Evolutionary conservation across 768 basidiomycete genomes (phyloP), one percentile per base, ranked within the genome.

Genomic region (Rhodosporidiobolus sp.): DNA sequence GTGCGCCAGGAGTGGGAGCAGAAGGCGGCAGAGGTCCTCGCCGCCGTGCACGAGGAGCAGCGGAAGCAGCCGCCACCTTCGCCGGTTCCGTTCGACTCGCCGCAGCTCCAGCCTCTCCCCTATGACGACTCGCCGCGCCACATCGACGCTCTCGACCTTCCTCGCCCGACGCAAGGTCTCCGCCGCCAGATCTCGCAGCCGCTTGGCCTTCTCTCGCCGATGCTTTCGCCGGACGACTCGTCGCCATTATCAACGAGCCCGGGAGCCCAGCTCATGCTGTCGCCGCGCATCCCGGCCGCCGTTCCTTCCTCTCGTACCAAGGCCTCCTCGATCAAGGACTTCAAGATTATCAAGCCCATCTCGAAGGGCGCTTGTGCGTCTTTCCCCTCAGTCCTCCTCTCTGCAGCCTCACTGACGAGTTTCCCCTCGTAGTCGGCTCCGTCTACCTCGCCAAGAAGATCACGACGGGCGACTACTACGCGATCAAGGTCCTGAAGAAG

Each of bases 401-500:
- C 8, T n/a, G 32, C 43, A 24, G 1, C 22, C 32, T 45, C 26
- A 43, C 24, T 34, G 34, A 43, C 8, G n/a, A n/a, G n/a, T n/a
- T n/a, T 54, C 17, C 14, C 19, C 26, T 11, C 17, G 38, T 65
- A 72, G 98, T 99, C 80, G 96, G 96, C 24, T 94, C 94, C 16
- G 96, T 99, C 65, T 99, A 96, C 82, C 86, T 99, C 63, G 92
- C 96, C 54, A 98, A 95, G 85, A 99, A 99, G 86, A 94, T 92
- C 78, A 90, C 86, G 10, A 99, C 96, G 4, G 96, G 96, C 63
- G 96, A 98, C 82, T 98, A 97, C 82, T 99, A 90, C 83, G 96
- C 96, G 35, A 95, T 99, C 87, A 99, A 99, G 82, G 94, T 98
- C n/a, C 83, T 99, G 80, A 97, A 95, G 84, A 99, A 99, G 84